These are phyloP conservation scores for Leccinellum rugosiceps DNA, from an alignment of 768 basidiomycete genomes.

Conservation along the genomic window DNA sequence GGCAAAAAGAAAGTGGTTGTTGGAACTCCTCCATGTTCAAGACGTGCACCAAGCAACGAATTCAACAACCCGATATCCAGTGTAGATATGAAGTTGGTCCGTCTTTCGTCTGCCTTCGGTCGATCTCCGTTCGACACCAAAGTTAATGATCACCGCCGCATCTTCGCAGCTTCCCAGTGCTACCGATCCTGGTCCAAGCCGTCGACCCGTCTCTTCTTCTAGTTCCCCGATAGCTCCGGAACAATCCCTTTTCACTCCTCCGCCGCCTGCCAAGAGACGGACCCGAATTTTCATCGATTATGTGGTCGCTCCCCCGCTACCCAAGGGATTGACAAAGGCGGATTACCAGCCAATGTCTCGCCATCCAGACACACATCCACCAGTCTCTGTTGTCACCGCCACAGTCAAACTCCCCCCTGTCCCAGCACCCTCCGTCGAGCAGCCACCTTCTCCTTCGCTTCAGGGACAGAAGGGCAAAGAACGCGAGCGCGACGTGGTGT, in stretches of 20 bases:
- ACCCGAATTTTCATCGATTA: constrained; percentile 11
- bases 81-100: constrained; percentile 11
- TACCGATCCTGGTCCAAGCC: constrained; percentile 7
- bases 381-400: neutral
- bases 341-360: constrained; percentile 15
- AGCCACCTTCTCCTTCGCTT: neutral
- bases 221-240: constrained; percentile 10
- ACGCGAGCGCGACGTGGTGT: constrained; percentile 7
- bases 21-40: neutral
- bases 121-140: neutral
- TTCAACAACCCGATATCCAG: constrained; percentile 14
- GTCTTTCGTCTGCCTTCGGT: constrained; percentile 11
- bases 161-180: neutral
- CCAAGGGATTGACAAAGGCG: constrained; percentile 18
- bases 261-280: constrained; percentile 14
- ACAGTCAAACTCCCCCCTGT: neutral
- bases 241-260: constrained; percentile 31
- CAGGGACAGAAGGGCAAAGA: constrained; percentile 21
- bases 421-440: neutral
- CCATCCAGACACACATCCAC: neutral
- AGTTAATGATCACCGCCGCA: constrained; percentile 1
- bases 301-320: constrained; percentile 21
- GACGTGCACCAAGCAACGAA: constrained; percentile 12
- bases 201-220: neutral
- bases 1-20: too few relatives aligned